A percentile compares a stretch with the other conserved stretches of the same genome.
Conservation (phyloP, 108 stramenopile species). For the Aureococcus anophagefferens region DNA sequence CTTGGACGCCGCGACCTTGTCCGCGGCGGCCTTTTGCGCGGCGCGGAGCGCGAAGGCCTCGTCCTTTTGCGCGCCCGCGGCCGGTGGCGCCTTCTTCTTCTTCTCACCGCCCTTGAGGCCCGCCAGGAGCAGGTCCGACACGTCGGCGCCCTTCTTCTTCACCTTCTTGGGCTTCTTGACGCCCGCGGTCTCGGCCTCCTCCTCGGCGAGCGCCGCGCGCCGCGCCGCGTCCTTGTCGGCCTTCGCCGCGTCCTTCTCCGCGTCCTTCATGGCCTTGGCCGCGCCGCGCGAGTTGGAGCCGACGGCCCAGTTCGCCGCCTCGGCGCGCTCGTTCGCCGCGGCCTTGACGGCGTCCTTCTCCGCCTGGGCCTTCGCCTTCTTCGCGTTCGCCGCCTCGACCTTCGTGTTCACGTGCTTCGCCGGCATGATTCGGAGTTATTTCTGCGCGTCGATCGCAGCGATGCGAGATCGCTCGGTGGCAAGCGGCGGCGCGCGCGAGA, state of each 20-base stretch:
- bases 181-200: not conserved
- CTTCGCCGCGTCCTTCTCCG: conserved; percentile 10
- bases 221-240: not conserved
- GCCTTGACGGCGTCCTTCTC: conserved; percentile 1
- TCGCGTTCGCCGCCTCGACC: conserved; percentile 8
- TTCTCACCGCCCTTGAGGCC: conserved; percentile 6
- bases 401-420: not conserved
- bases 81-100: conserved; percentile 2
- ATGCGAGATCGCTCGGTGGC: too few relatives aligned
- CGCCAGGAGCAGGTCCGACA: not conserved
- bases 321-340: not conserved
- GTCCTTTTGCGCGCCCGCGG: too few relatives aligned
- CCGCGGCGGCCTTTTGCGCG: not conserved
- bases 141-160: conserved; percentile 4
- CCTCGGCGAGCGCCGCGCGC: not conserved
- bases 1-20: not conserved
- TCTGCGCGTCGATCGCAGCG: too few relatives aligned
- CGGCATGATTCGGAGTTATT: too few relatives aligned
- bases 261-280: not conserved
- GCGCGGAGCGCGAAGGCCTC: not conserved
- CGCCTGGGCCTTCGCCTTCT: conserved; percentile 11
- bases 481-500: too few relatives aligned
- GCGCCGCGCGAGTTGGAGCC: not conserved
- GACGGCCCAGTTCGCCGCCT: conserved; percentile 4
- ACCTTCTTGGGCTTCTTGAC: not conserved